A percentile compares a stretch with the other conserved stretches of the same genome.
Evolutionary conservation across 106 monocot species (phyloP).

Genomic region (Platanthera zijinensis): DNA sequence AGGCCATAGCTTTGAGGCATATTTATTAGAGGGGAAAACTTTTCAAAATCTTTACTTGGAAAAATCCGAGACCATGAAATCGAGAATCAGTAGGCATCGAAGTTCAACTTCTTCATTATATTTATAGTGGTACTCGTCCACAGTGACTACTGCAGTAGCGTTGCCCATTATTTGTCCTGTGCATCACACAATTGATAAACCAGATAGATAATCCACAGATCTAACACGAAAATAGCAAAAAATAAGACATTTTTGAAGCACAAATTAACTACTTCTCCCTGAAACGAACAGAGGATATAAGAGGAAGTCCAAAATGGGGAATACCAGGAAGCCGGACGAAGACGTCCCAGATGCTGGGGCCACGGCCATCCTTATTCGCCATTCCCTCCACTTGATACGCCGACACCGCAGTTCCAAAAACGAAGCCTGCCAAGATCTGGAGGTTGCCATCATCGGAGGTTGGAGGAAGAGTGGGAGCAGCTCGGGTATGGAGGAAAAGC

Average conservation of each 20-base stretch:
- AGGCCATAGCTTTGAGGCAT: no score
- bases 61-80: no score
- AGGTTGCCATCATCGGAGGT: no score
- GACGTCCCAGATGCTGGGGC: conserved; percentile 70
- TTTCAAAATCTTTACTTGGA: no score
- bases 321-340: conserved; percentile 49
- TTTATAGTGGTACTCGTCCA: conserved; percentile 73
- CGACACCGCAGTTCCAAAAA: conserved; percentile 76
- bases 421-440: conserved; percentile 59
- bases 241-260: not conserved
- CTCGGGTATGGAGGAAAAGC: no score
- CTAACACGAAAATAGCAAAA: not conserved
- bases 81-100: no score
- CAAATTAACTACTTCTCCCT: no score
- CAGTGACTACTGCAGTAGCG: conserved; percentile 61
- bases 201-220: no score
- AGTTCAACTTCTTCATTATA: no score
- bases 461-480: no score
- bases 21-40: no score
- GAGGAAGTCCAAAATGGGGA: not conserved
- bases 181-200: no score
- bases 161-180: conserved; percentile 56
- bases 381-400: conserved; percentile 84
- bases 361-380: conserved; percentile 56
- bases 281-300: not conserved